Conservation (phyloP, 2,329 filamentous ascomycete species). For the Penicillium sp. region DNA sequence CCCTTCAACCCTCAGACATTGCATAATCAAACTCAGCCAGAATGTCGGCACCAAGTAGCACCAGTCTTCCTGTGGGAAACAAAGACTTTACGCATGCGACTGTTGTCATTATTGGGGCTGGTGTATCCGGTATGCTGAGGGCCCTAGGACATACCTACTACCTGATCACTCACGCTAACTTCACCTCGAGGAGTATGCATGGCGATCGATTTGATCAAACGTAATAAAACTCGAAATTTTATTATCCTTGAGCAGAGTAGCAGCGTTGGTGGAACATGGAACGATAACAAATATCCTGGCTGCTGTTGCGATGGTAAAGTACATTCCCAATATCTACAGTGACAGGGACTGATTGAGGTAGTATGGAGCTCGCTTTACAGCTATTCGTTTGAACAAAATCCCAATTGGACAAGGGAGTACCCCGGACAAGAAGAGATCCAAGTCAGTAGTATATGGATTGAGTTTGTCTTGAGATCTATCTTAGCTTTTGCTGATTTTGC, state of each 20-base stretch:
- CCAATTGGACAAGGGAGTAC: conserved; percentile 58
- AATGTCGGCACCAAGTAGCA: conserved; percentile 9
- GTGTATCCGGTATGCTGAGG: conserved; percentile 48
- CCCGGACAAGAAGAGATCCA: conserved; percentile 62
- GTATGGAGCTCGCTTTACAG: conserved; percentile 58
- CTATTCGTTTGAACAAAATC: conserved; percentile 61
- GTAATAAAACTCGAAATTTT: conserved; percentile 22
- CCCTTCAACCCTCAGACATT: neutral
- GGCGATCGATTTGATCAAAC: conserved; percentile 56
- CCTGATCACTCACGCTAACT: conserved; percentile 1
- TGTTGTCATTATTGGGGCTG: conserved; percentile 59
- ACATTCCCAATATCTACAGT: neutral
- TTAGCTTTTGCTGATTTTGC: neutral
- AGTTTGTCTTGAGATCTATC: neutral
- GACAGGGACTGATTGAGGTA: conserved; percentile 9
- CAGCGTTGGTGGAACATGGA: conserved; percentile 23
- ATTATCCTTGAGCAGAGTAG: conserved; percentile 24
- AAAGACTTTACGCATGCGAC: conserved; percentile 53
- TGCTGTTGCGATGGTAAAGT: conserved; percentile 53
- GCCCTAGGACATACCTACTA: neutral
- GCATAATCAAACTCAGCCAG: neutral
- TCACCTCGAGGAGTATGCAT: conserved; percentile 50
- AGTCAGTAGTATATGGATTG: conserved; percentile 25
- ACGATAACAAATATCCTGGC: conserved; percentile 56
- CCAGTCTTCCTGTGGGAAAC: conserved; percentile 40